Base-by-base conservation (phyloP, 1,284 basidiomycete species). In the Ceraceosorus guamensis region DNA sequence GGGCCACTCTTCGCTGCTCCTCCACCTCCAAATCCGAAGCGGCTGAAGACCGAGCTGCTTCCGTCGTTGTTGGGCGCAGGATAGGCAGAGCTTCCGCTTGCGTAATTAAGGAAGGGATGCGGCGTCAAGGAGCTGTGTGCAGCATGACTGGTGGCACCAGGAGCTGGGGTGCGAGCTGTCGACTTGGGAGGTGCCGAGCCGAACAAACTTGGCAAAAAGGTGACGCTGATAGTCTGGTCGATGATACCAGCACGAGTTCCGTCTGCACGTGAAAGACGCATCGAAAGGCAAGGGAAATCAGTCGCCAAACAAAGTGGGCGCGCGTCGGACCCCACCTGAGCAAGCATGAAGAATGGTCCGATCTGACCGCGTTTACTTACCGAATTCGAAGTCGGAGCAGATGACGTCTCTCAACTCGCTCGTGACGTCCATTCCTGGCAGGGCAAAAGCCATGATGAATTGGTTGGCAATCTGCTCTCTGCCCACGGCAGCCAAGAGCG, bases 181-280 rank as follows among this genome's bases (percentile, higher is more conserved):
- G 31, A 7, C 13, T n/a, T 13, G 45, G 31, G 33, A 24, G 46
- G 48, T 41, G 39, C 39, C 32, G 31, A 31, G 32, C 72, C 68
- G 44, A 75, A 72, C 2, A 76, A 55, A 4, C 64, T 58, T 6
- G 74, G 74, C 24, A 76, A 56, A 41, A 76, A 57, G 4, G 68
- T 68, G 56, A 76, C 68, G 34, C 65, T 71, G 54, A 76, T 57
- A 30, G 74, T 75, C 39, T 76, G 74, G 57, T 76, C 73, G 48
- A 76, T 75, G 61, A 76, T 75, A n/a, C 74, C 74, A 11, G 74
- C 72, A 5, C 74, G 62, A 4, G 73, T 75, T 16, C 74, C 73
- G 46, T 76, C 70, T 48, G 48, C 18, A 24, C 24, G 39, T 41
- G 11, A 24, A 24, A 24, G 24, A 24, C 24, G 24, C 24, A 7